These are phyloP conservation scores for Aureobasidium sp. DNA, from an alignment of 2,329 filamentous ascomycete species.

Conservation along the genomic window DNA sequence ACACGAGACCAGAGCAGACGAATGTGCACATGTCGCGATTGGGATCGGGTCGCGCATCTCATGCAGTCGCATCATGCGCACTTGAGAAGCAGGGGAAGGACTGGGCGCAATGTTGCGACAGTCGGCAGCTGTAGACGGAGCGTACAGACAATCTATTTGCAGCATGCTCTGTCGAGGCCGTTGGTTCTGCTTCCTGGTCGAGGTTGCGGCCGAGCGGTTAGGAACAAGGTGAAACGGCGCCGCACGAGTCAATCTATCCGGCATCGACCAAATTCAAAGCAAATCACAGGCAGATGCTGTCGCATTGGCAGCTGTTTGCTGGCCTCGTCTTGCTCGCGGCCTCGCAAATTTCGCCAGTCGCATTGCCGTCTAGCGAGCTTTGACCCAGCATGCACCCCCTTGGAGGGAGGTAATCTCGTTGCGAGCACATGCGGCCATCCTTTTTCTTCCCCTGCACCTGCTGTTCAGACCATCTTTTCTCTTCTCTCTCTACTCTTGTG, in stretches of 20 bases:
- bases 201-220: conserved; percentile 8
- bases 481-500: conserved; percentile 8
- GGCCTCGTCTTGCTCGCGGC: not conserved
- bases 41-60: not conserved
- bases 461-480: conserved; percentile 9
- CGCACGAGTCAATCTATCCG: conserved; percentile 13
- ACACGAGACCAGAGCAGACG: not conserved
- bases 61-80: not conserved
- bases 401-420: conserved; percentile 13
- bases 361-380: not conserved
- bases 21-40: not conserved
- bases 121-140: not conserved
- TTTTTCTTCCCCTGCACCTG: conserved; percentile 12
- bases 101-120: conserved; percentile 1
- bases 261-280: conserved; percentile 4
- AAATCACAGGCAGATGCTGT: conserved; percentile 3
- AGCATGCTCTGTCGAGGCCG: not conserved
- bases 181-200: conserved; percentile 2
- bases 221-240: conserved; percentile 8
- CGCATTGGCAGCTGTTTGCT: not conserved
- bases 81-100: conserved; percentile 10
- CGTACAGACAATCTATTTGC: conserved; percentile 9
- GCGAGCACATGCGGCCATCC: conserved; percentile 12
- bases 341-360: conserved; percentile 6
- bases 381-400: conserved; percentile 6